Base-by-base conservation (phyloP, 306 rosid species). In the Cotoneaster glaucophyllus region DNA sequence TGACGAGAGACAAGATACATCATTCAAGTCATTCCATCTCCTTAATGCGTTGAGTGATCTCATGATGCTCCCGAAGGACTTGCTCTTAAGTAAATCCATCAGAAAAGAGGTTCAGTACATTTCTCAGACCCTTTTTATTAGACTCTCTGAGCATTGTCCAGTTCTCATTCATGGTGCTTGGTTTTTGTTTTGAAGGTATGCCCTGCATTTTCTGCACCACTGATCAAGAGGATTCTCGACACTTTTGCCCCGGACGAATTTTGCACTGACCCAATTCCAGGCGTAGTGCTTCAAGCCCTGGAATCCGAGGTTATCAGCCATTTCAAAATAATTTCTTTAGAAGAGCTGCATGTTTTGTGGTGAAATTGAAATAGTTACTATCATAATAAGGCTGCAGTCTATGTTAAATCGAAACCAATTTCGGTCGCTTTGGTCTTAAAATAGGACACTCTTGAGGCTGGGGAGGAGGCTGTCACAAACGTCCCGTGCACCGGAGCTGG, bases 1-100 rank as follows among this genome's bases (percentile, higher is more conserved):
- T 65, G 87, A 77, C 43, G 93, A 79, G 70, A 80, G 86, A 66
- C 85, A 77, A 70, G 84, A 78, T 79, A 31, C 90, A 76, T 84
- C 91, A 72, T 86, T 89, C 84, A 92, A 95, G 92, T 82, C 92
- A 50, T 95, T 95, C 67, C 90, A 90, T 86, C 82, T 89, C 77
- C 98, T 95, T 18, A 89, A 95, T 77, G 97, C 98, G 63, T 84
- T 95, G 64, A 95, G 99, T 64, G 99, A 95, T 82, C 93, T 95
- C 79, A 80, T 92, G 90, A 95, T 95, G 98, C 99, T 95, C 75
- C 99, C 99, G 4, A 95, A 95, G 88, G 99, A 95, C 87, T 81
- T 95, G 99, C 88, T 95, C 59, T 80, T 95, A 64, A 90, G 70
- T 69, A 73, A 82, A 82, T 86, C 97, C 77, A 69, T 92, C 68